Evolutionary conservation across 768 basidiomycete genomes (phyloP), one percentile per base, ranked within the genome.

Genomic region (Boletellus emodensis): DNA sequence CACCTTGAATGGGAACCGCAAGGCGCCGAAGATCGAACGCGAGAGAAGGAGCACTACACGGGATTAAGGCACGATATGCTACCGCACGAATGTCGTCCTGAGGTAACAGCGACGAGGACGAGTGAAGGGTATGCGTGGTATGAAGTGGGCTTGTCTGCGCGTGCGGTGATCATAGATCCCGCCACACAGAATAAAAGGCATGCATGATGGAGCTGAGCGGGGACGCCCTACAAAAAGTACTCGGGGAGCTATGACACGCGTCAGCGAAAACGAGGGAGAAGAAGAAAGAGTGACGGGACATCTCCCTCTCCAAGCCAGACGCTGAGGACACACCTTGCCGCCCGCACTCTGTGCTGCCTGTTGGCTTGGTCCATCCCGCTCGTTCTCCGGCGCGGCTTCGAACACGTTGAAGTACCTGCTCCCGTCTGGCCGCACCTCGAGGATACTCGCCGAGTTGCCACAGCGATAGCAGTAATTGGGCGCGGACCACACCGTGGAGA

Each of bases 401-500:
- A 99, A 98, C 33, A 98, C 96, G 60, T 98, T 99, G 70, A 98
- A 98, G 69, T 87, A 91, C 80, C 89, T 87, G 15, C 74, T 73
- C 39, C 84, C 91, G 7, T 84, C 90, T 4, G 94, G 95, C 0
- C 91, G 89, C 36, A 99, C 90, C 72, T 98, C 95, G 51, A 98
- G 75, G 59, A 98, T 95, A 59, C 90, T 93, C 20, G 96, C 96
- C 48, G 88, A 88, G 71, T 99, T 99, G 34, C 96, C 96, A 64
- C 96, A 98, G 39, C 96, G 84, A 71, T 97, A 98, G 69, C 95
- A 97, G 65, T 98, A 98, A 65, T 99, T 99, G 35, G 95, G 95
- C 35, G 96, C 96, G 18, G 87, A 91, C 96, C 96, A 99, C 7
- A 99, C 96, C 1, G 96, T 99, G 22, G 91, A 93, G 48, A 99